A percentile compares a stretch with the other conserved stretches of the same genome.
Conservation (phyloP, 2,329 filamentous ascomycete species). For the Endoconidiophora polonica region DNA sequence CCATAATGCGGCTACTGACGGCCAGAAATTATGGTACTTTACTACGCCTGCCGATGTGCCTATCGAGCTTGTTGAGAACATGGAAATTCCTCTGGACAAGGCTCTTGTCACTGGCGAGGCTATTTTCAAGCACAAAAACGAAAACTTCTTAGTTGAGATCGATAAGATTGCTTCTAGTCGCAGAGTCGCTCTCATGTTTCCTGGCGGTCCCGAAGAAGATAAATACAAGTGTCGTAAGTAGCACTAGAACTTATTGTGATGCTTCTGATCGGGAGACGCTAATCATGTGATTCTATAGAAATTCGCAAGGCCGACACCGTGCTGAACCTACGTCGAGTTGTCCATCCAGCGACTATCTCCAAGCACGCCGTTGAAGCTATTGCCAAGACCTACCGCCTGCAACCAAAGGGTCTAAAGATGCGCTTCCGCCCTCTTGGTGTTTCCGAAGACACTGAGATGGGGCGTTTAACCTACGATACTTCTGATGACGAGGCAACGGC, state of each 20-base stretch:
- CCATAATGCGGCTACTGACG: conserved; percentile 39
- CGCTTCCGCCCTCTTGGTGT: conserved; percentile 52
- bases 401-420: conserved; percentile 50
- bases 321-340: conserved; percentile 9
- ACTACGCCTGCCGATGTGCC: conserved; percentile 53
- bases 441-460: conserved; percentile 26
- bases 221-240: conserved; percentile 12
- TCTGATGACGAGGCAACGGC: conserved; percentile 9
- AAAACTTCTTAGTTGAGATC: conserved; percentile 43
- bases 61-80: conserved; percentile 47
- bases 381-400: conserved; percentile 35
- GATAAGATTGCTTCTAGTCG: conserved; percentile 33
- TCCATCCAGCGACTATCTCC: conserved; percentile 1
- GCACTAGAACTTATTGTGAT: neutral
- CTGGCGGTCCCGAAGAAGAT: conserved; percentile 8
- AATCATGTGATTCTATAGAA: neutral
- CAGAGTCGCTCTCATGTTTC: conserved; percentile 14
- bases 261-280: neutral
- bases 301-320: conserved; percentile 8
- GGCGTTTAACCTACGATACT: conserved; percentile 9
- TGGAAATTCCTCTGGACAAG: conserved; percentile 42
- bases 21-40: conserved; percentile 70
- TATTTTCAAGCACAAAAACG: conserved; percentile 45
- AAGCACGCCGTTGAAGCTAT: conserved; percentile 8
- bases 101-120: conserved; percentile 29